phyloP scores from a whole-genome alignment of 257 asterid species.

The Penstemon davidsonii region DNA sequence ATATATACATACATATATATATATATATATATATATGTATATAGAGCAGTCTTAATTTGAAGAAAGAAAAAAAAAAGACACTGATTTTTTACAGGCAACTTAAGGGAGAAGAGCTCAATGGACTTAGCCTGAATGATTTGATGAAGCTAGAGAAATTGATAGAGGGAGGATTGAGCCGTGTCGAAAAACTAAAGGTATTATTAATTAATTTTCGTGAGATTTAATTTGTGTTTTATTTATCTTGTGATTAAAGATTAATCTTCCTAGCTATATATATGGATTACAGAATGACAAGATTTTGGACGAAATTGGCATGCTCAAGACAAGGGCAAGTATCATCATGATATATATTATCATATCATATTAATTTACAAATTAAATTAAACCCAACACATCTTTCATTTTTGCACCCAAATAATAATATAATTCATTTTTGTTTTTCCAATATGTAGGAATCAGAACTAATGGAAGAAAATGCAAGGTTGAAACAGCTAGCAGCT shows the following conservation, averaged over 20 bases:
- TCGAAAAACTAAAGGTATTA: slow-evolving; percentile 50
- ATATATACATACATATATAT: too few species aligned
- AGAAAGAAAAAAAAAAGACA: neutral
- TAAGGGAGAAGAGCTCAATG: slow-evolving; percentile 72
- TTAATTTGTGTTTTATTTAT: neutral
- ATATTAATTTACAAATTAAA: neutral
- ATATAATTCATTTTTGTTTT: neutral
- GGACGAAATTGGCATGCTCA: slow-evolving; percentile 55
- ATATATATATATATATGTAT: neutral
- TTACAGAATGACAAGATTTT: slow-evolving; percentile 54
- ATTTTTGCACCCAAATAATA: neutral
- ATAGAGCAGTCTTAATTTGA: too few species aligned
- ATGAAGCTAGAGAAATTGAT: slow-evolving; percentile 64
- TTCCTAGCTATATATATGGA: neutral
- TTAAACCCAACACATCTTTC: neutral
- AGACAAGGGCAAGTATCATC: slow-evolving; percentile 54
- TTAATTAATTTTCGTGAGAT: neutral
- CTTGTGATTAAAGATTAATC: neutral
- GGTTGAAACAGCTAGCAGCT: slow-evolving; percentile 48
- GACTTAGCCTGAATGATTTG: slow-evolving; percentile 60
- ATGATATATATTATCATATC: neutral
- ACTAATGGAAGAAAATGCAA: slow-evolving; percentile 51
- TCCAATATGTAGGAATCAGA: slow-evolving; percentile 54
- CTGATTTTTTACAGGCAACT: slow-evolving; percentile 45
- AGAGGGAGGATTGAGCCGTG: slow-evolving; percentile 54